phyloP scores from a whole-genome alignment of 2,329 filamentous ascomycete genomes.

The Apiospora arundinis region DNA sequence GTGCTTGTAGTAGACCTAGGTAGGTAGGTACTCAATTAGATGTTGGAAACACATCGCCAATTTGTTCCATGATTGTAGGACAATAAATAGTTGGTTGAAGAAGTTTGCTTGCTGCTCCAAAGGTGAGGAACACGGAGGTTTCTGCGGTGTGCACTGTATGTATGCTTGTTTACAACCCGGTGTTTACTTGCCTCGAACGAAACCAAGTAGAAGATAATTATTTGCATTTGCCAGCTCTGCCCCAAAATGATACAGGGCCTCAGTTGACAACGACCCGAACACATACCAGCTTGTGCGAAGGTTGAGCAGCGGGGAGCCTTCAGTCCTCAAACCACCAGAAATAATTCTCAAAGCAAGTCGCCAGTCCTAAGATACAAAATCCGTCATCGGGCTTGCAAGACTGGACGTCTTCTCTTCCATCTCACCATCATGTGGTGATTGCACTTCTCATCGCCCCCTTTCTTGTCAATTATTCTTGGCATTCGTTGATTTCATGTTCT shows the following conservation, averaged over 20 bases:
- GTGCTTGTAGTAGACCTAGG: too few relatives aligned
- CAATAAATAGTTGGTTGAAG: not conserved
- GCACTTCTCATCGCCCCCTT: not conserved
- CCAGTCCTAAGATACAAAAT: not conserved
- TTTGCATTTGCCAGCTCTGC: not conserved
- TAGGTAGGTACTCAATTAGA: too few relatives aligned
- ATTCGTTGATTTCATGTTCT: not conserved
- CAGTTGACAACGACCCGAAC: not conserved
- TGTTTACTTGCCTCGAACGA: not conserved
- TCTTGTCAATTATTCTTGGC: not conserved
- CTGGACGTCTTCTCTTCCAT: not conserved
- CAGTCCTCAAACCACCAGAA: not conserved
- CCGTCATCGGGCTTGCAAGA: not conserved
- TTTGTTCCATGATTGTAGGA: not conserved
- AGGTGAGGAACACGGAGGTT: not conserved
- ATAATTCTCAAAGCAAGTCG: not conserved
- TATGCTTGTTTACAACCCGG: not conserved
- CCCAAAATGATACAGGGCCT: not conserved
- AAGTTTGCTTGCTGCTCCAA: not conserved
- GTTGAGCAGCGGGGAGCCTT: not conserved
- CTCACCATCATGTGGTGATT: constrained; percentile 11
- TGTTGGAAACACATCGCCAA: not conserved
- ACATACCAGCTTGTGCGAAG: not conserved
- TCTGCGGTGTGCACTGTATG: not conserved
- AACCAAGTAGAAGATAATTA: not conserved